phyloP scores from a whole-genome alignment of 768 basidiomycete species.

The Suillus subluteus region DNA sequence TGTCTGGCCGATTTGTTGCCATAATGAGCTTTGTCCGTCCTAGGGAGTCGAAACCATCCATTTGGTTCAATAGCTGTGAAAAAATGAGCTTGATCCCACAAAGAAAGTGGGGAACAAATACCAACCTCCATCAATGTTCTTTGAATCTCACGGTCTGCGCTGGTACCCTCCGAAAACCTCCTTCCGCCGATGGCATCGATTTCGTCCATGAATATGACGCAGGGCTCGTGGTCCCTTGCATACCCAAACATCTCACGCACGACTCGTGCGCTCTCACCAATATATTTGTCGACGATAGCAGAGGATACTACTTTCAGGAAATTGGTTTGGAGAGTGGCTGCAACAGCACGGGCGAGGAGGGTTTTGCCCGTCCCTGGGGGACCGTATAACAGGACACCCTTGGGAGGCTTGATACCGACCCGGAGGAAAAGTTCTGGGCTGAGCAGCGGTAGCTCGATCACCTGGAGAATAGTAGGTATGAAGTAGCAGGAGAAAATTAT shows the following conservation, averaged over 20 bases:
- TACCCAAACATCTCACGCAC: conserved; percentile 99
- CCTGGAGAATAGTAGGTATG: conserved; percentile 44
- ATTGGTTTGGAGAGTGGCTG: conserved; percentile 93
- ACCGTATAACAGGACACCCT: conserved; percentile 94
- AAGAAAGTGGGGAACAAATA: background rate
- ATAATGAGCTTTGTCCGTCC: conserved; percentile 97
- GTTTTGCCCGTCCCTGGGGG: conserved; percentile 98
- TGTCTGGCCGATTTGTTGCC: conserved; percentile 99
- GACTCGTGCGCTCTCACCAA: conserved; percentile 95
- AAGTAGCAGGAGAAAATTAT: background rate
- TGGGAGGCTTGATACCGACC: conserved; percentile 96
- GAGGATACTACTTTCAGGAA: conserved; percentile 99
- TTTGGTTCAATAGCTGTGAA: conserved; percentile 90
- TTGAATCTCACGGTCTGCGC: conserved; percentile 98
- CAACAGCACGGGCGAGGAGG: conserved; percentile 90
- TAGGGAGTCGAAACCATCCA: conserved; percentile 99
- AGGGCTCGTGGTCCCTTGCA: conserved; percentile 96
- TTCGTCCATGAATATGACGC: conserved; percentile 98
- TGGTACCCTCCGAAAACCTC: conserved; percentile 92
- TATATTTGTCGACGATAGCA: conserved; percentile 98
- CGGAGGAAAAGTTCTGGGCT: conserved; percentile 93
- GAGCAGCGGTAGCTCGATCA: conserved; percentile 93
- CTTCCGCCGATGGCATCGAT: conserved; percentile 97
- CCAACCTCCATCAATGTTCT: conserved; percentile 95
- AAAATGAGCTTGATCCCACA: conserved; percentile 2